Conservation (phyloP, 2,329 filamentous ascomycete species). For the Paramyrothecium sp. region DNA sequence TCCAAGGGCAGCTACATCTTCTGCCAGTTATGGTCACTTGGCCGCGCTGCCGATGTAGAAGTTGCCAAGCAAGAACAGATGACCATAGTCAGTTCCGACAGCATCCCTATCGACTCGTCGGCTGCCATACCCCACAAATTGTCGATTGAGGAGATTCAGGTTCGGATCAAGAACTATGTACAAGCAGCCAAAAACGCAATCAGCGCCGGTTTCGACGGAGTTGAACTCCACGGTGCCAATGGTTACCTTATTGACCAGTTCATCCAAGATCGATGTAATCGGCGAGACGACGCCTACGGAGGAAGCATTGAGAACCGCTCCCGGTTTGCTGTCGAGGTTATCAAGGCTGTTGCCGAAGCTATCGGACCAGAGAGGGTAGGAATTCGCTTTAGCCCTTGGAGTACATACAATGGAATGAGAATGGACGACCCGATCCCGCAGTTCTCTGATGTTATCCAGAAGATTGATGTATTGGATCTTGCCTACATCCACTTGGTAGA, state of each 20-base stretch:
- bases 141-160: background rate
- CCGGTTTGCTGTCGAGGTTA: constrained; percentile 31
- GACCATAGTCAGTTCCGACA: background rate
- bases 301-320: constrained; percentile 47
- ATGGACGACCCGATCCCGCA: constrained; percentile 60
- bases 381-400: constrained; percentile 57
- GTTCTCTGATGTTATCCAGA: constrained; percentile 52
- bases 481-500: background rate
- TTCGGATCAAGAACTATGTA: background rate
- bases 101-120: background rate
- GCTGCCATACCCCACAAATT: background rate
- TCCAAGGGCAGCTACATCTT: constrained; percentile 59
- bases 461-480: background rate
- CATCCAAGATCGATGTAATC: constrained; percentile 39
- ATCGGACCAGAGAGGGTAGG: constrained; percentile 48
- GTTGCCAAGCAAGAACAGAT: background rate
- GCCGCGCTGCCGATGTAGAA: constrained; percentile 35
- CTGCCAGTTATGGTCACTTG: constrained; percentile 61
- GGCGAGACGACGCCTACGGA: constrained; percentile 48
- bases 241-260: constrained; percentile 54
- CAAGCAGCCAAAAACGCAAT: constrained; percentile 40
- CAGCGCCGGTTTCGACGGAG: constrained; percentile 63
- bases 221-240: constrained; percentile 58
- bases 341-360: constrained; percentile 23
- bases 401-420: constrained; percentile 57